Conservation (phyloP, 805 yeast genomes). For the Limtongozyma cylindracea region DNA sequence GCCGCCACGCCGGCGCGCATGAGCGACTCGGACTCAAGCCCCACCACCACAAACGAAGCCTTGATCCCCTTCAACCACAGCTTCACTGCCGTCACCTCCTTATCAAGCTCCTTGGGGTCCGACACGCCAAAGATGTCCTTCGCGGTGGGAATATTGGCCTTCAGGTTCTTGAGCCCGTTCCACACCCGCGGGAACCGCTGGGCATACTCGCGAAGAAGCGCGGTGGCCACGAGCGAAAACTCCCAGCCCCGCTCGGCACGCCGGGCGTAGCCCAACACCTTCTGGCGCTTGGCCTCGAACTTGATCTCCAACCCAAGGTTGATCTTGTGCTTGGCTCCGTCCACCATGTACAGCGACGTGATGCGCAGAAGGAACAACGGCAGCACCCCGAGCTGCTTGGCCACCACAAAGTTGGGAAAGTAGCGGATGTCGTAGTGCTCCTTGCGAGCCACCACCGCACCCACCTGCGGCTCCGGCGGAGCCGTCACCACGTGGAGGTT, state of each 20-base stretch:
- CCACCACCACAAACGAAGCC: conserved; percentile 26
- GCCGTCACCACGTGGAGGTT: conserved; percentile 23
- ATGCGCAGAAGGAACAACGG: conserved; percentile 52
- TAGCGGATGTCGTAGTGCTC: conserved; percentile 35
- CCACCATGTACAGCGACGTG: conserved; percentile 48
- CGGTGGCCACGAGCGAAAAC: conserved; percentile 50
- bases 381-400: conserved; percentile 26
- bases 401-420: conserved; percentile 37
- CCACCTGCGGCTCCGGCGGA: conserved; percentile 35
- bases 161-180: conserved; percentile 7
- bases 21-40: conserved; percentile 57
- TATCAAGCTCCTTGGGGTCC: no score
- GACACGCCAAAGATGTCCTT: no score
- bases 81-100: conserved; percentile 15
- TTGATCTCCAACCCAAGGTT: conserved; percentile 73
- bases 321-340: conserved; percentile 14
- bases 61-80: conserved; percentile 24
- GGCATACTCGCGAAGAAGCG: conserved; percentile 35
- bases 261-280: conserved; percentile 73
- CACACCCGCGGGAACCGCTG: conserved; percentile 38
- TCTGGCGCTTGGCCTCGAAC: conserved; percentile 52
- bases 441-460: conserved; percentile 42
- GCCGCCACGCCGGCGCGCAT: conserved; percentile 36
- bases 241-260: conserved; percentile 49
- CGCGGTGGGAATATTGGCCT: no score